Evolutionary conservation across 805 yeast genomes (phyloP), one percentile per base, ranked within the genome.

Genomic region (Myxozyma udenii): DNA sequence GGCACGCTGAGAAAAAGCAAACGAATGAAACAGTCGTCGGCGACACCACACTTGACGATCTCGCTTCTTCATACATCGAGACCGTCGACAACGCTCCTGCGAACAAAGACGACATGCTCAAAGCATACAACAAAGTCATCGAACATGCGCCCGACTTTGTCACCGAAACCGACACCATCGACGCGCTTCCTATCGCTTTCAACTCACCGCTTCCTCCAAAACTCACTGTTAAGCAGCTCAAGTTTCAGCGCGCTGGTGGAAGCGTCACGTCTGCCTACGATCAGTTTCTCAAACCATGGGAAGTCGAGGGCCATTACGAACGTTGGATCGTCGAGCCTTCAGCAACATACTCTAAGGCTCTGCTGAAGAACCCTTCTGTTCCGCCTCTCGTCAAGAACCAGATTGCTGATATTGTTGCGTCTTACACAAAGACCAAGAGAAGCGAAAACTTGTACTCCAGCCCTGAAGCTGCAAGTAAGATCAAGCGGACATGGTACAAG

Each of bases 271-370:
- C n/a, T 19, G 37, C 24, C 21, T 39, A 40, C 18, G 57, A 53
- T 32, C 26, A 32, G 33, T 38, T 37, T 32, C 14, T 53, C 18
- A 32, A 24, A 22, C 41, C 41, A 12, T 21, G 24, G 1, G 57
- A 53, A 28, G 33, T 28, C 4, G 12, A 30, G 11, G 57, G 57
- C 28, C 53, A 53, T 24, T 53, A 53, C 36, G 22, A 47, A 9
- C 46, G 57, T 11, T 53, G 53, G 50, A 28, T 22, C n/a, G 48
- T 22, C 19, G 21, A 39, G 30, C 36, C 25, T 9, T 16, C 24
- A 4, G 26, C 25, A 4, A 37, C 24, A 28, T 46, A 44, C 24
- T 44, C 47, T 7, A 12, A 18, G 4, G 44, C 48, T 4, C 37
- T 53, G 23, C 24, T 6, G 9, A 35, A 49, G 14, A 53, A 53